Percentiles rank a stretch among this genome's conserved stretches.
phyloP scores from a whole-genome alignment of 2,329 filamentous ascomycete species.

The Alternaria ventricosa region DNA sequence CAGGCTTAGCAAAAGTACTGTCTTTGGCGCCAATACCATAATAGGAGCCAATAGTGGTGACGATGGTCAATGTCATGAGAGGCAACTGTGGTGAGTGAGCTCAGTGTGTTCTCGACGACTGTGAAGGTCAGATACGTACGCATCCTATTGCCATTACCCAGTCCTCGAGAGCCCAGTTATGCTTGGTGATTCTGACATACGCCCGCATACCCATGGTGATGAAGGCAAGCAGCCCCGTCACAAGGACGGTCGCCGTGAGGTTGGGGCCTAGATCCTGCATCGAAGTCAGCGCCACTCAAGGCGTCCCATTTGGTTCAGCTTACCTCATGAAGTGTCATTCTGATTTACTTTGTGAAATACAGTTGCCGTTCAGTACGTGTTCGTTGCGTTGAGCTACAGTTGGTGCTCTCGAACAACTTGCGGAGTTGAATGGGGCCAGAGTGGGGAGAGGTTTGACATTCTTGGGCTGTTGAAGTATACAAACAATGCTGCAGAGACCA shows the following conservation, averaged over 20 bases:
- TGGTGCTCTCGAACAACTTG: neutral
- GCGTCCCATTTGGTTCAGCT: neutral
- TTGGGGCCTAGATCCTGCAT: conserved; percentile 19
- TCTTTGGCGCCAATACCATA: conserved; percentile 42
- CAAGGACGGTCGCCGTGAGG: conserved; percentile 27
- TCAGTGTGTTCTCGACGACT: neutral
- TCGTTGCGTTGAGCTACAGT: neutral
- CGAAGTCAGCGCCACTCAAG: neutral
- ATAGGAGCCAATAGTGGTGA: conserved; percentile 37
- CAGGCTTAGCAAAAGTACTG: conserved; percentile 19
- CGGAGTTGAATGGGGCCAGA: neutral
- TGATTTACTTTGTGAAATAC: neutral
- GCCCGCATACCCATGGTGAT: conserved; percentile 22
- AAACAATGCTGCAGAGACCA: neutral
- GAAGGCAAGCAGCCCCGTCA: conserved; percentile 20
- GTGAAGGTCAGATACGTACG: neutral
- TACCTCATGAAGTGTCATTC: conserved; percentile 15
- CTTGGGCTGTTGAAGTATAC: neutral
- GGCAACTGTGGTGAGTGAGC: conserved; percentile 1
- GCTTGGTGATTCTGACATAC: conserved; percentile 22
- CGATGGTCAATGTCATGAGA: conserved; percentile 19
- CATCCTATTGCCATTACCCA: conserved; percentile 31
- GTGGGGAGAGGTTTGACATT: neutral
- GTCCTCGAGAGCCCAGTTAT: conserved; percentile 40
- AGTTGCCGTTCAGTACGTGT: neutral